phyloP scores from a whole-genome alignment of 164 flowering plant species.

The Brasenia schreberi region DNA sequence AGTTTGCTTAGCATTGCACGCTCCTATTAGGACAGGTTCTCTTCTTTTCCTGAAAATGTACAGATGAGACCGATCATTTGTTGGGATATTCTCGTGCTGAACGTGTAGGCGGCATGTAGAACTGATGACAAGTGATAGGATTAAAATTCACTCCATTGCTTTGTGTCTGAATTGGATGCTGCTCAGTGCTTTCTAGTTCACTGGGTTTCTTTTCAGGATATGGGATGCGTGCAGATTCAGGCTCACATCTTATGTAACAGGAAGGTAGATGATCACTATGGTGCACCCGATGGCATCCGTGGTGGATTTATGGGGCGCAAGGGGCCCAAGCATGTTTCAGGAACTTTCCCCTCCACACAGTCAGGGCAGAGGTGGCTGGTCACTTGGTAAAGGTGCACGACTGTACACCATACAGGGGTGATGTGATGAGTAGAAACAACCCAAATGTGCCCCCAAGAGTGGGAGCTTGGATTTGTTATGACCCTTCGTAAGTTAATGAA shows the following conservation, averaged over 20 bases:
- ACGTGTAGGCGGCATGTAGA: too few species aligned
- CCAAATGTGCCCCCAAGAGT: slow-evolving; percentile 88
- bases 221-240: slow-evolving; percentile 72
- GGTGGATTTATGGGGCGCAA: slow-evolving; percentile 38
- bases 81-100: too few species aligned
- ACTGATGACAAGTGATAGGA: too few species aligned
- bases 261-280: slow-evolving; percentile 37
- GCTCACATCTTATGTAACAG: slow-evolving; percentile 56
- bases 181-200: slow-evolving; percentile 12
- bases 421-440: slow-evolving; percentile 41
- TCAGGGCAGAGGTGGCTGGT: slow-evolving; percentile 59
- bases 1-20: too few species aligned
- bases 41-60: too few species aligned
- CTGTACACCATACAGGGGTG: slow-evolving; percentile 41
- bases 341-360: slow-evolving; percentile 59
- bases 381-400: slow-evolving; percentile 42
- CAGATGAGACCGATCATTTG: too few species aligned
- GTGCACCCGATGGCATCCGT: slow-evolving; percentile 32
- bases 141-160: too few species aligned
- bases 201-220: slow-evolving; percentile 58
- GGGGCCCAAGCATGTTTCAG: slow-evolving; percentile 55
- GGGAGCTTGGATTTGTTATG: slow-evolving; percentile 86
- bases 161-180: slow-evolving; percentile 5
- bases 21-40: too few species aligned
- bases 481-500: slow-evolving; percentile 53